phyloP scores from a whole-genome alignment of 345 rosid species.

The Bruguiera parviflora region DNA sequence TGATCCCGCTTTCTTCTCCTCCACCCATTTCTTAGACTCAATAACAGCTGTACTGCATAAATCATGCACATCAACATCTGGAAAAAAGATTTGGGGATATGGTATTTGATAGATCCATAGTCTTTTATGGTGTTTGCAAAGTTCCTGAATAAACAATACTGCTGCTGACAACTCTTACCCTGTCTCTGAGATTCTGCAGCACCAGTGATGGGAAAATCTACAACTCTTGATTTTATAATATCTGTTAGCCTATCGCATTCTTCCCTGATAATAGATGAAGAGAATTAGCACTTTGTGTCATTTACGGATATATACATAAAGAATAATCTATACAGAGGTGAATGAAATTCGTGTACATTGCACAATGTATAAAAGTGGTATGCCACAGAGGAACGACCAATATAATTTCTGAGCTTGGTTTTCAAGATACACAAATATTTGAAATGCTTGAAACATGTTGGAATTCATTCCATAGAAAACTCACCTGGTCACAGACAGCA shows the following conservation, averaged over 20 bases:
- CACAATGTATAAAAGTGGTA: neutral
- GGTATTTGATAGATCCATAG: slow-evolving; percentile 1
- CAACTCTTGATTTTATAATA: slow-evolving; percentile 72
- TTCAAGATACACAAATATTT: neutral
- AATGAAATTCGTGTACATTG: neutral
- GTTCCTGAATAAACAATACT: slow-evolving; percentile 35
- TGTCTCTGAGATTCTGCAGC: slow-evolving; percentile 25
- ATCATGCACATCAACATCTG: slow-evolving; percentile 50
- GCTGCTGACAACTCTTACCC: slow-evolving; percentile 26
- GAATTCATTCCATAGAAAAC: neutral
- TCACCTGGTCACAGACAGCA: no score
- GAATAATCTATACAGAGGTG: neutral
- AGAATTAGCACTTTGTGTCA: slow-evolving; percentile 18
- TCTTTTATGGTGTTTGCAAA: slow-evolving; percentile 13
- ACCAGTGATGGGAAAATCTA: slow-evolving; percentile 30
- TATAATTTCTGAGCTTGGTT: neutral
- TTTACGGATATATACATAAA: slow-evolving; percentile 5
- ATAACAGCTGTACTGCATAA: slow-evolving; percentile 45
- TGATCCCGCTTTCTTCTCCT: slow-evolving; percentile 66
- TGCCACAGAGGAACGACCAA: neutral
- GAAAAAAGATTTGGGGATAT: slow-evolving; percentile 14
- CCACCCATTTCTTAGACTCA: slow-evolving; percentile 80
- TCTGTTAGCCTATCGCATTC: slow-evolving; percentile 60
- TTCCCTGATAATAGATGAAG: slow-evolving; percentile 56
- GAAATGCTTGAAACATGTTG: neutral